Evolutionary conservation across 129 eudicot genomes (phyloP), one percentile per base, ranked within the genome.

Genomic region (Flaveria robusta): DNA sequence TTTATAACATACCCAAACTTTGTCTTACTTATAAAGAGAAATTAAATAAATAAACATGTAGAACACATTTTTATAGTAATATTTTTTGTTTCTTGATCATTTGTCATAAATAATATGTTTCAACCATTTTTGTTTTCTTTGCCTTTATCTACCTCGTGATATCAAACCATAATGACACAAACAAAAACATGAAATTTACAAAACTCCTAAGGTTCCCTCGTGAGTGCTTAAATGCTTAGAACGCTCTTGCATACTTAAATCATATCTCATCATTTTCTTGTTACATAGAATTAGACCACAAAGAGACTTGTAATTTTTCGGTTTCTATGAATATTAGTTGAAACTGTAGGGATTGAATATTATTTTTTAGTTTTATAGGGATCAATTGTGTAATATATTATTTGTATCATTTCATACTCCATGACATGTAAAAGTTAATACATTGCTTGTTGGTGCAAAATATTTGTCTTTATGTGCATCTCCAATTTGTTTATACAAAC

Each of bases 391-490:
- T 12, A 29, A 41, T 15, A 18, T 74, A 3, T 46, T 63, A 0
- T 5, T 62, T 62, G 27, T 49, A 64, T 46, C 6, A 63, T 46
- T 60, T 34, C 13, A 47, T 27, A 63, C 62, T 29, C 20, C 8
- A 62, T 74, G 37, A 27, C 71, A 46, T 74, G 62, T 62, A 50
- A 71, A 50, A 16, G 65, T 34, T 46, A 46, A 55, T n/a, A 64
- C 31, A 47, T 74, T 74, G 62, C 62, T 62, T 62, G 47, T 24
- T 26, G 63, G 63, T 74, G 62, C 71, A 62, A 24, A 18, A 45
- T 27, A 26, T n/a, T 63, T 46, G 31, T 56, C 59, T 63, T 75
- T 62, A 73, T 41, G 34, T 73, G 31, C 14, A 60, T 50, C 34
- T 71, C 64, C 31, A 51, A 51, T 27, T 71, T 71, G 47, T 31